phyloP scores from a whole-genome alignment of 1,284 basidiomycete genomes.

The Ustilago trichophora region DNA sequence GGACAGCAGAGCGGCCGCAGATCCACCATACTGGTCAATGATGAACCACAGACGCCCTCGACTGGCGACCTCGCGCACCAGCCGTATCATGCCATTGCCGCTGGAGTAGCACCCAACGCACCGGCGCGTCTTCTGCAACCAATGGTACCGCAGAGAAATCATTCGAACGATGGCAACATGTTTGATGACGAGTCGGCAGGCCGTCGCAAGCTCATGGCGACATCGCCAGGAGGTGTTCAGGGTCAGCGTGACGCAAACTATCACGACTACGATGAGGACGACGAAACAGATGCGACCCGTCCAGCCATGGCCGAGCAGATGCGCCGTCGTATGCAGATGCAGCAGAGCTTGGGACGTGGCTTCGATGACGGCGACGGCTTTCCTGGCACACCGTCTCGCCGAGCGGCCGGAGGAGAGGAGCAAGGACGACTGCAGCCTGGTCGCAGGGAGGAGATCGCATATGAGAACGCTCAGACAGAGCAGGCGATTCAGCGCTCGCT shows the following conservation, averaged over 20 bases:
- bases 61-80: slow-evolving; percentile 33
- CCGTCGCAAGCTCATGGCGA: slow-evolving; percentile 39
- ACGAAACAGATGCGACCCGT: slow-evolving; percentile 13
- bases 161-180: slow-evolving; percentile 44
- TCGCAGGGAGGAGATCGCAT: slow-evolving; percentile 18
- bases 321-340: slow-evolving; percentile 37
- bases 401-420: not conserved
- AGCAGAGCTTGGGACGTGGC: slow-evolving; percentile 37
- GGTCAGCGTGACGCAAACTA: slow-evolving; percentile 24
- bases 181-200: slow-evolving; percentile 42
- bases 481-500: slow-evolving; percentile 42
- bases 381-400: slow-evolving; percentile 14
- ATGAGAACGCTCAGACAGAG: slow-evolving; percentile 34
- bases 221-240: not conserved
- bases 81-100: slow-evolving; percentile 12
- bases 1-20: slow-evolving; percentile 19
- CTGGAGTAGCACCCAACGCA: slow-evolving; percentile 35
- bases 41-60: slow-evolving; percentile 48
- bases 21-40: slow-evolving; percentile 18
- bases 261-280: slow-evolving; percentile 18
- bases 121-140: slow-evolving; percentile 37
- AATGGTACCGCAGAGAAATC: slow-evolving; percentile 31
- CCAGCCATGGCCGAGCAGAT: slow-evolving; percentile 23
- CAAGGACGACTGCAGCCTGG: slow-evolving; percentile 7
- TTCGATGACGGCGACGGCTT: too few species aligned